These are phyloP conservation scores for Candida odintsovae DNA, from an alignment of 805 yeast species.

Conservation along the genomic window DNA sequence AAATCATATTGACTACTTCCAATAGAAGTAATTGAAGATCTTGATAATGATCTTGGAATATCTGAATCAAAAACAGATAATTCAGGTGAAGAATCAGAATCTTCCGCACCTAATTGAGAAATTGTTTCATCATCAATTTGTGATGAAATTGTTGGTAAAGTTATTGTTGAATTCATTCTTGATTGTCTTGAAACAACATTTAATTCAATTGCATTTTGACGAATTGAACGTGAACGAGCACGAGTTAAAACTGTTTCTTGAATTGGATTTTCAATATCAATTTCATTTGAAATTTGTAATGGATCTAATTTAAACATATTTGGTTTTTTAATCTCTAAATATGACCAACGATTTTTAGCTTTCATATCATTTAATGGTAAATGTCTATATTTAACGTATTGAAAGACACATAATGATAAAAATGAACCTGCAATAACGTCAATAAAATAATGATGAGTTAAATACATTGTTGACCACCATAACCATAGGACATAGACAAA, in stretches of 20 bases:
- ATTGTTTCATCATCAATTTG: not conserved
- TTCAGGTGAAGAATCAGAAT: conserved; percentile 12
- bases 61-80: conserved; percentile 27
- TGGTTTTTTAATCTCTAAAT: conserved; percentile 34
- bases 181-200: conserved; percentile 18
- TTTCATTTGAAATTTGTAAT: conserved; percentile 17
- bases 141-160: not conserved
- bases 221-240: conserved; percentile 16
- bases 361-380: conserved; percentile 55
- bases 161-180: not conserved
- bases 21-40: conserved; percentile 30
- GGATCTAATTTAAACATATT: conserved; percentile 33
- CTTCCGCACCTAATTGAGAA: conserved; percentile 3
- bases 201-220: conserved; percentile 18
- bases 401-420: conserved; percentile 67
- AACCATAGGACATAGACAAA: conserved; percentile 81
- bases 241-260: conserved; percentile 4
- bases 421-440: conserved; percentile 92
- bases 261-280: conserved; percentile 27
- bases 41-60: conserved; percentile 23
- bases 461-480: conserved; percentile 98
- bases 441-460: conserved; percentile 93
- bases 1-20: conserved; percentile 15
- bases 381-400: conserved; percentile 57
- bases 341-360: conserved; percentile 68